Conservation (phyloP, 2,329 filamentous ascomycete species). For the Aspergillus clavatus region DNA sequence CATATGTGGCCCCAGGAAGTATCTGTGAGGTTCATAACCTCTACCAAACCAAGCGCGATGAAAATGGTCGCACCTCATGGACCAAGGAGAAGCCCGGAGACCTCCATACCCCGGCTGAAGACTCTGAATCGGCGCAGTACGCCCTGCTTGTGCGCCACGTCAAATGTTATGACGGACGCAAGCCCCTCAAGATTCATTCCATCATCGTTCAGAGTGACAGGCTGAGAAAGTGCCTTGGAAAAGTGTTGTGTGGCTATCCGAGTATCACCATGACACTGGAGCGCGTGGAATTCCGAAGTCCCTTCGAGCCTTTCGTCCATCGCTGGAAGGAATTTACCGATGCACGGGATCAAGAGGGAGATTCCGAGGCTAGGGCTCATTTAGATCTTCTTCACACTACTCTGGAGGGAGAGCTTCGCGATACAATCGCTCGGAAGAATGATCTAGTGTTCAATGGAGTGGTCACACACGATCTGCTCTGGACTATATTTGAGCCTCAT, state of each 20-base stretch:
- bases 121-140: conserved; percentile 57
- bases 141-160: conserved; percentile 57
- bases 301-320: conserved; percentile 62
- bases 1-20: conserved; percentile 22
- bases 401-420: conserved; percentile 49
- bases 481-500: conserved; percentile 37
- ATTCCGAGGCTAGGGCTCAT: conserved; percentile 45
- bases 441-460: conserved; percentile 52
- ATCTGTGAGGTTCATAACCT: conserved; percentile 44
- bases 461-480: conserved; percentile 48
- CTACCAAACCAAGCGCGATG: conserved; percentile 49
- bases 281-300: conserved; percentile 56
- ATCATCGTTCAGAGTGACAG: conserved; percentile 61
- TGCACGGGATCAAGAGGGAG: conserved; percentile 40
- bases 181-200: conserved; percentile 57
- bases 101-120: conserved; percentile 54
- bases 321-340: conserved; percentile 52
- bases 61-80: conserved; percentile 51
- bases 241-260: conserved; percentile 55
- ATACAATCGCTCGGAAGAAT: conserved; percentile 46
- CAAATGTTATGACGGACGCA: conserved; percentile 55
- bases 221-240: conserved; percentile 53
- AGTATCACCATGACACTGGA: conserved; percentile 57
- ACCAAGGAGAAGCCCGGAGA: conserved; percentile 53
- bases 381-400: conserved; percentile 46